phyloP scores from a whole-genome alignment of 805 yeast genomes.

The Schizosaccharomyces osmophilus region DNA sequence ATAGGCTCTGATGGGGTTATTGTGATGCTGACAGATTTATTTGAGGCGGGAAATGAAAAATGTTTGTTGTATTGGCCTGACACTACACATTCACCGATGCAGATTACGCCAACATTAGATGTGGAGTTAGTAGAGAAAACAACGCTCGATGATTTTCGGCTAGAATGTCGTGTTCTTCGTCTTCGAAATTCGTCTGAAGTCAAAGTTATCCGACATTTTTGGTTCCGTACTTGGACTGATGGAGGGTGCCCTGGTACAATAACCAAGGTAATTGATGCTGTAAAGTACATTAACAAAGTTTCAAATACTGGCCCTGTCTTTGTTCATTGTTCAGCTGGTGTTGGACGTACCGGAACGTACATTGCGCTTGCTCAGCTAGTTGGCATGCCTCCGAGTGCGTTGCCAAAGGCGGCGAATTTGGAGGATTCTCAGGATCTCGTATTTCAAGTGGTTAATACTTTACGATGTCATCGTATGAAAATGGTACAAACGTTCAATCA shows the following conservation, averaged over 20 bases:
- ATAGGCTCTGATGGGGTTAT: constrained; percentile 23
- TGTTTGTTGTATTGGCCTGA: constrained; percentile 65
- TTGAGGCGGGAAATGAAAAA: constrained; percentile 60
- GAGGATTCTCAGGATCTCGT: neutral
- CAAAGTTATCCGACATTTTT: constrained; percentile 18
- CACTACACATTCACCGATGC: neutral
- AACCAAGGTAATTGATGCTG: neutral
- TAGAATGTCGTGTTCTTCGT: too few relatives aligned
- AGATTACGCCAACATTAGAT: neutral
- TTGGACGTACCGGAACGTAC: constrained; percentile 88
- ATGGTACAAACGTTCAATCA: neutral
- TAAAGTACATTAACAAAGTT: neutral
- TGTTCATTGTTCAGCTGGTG: constrained; percentile 90
- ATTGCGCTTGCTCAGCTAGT: constrained; percentile 20
- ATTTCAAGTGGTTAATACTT: neutral
- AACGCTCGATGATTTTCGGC: neutral
- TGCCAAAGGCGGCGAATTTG: neutral
- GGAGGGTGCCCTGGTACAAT: neutral
- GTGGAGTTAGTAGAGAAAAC: neutral
- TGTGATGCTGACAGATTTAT: constrained; percentile 52
- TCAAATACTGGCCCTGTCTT: constrained; percentile 22
- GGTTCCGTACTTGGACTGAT: constrained; percentile 14
- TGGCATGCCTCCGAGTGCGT: neutral
- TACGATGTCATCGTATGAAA: neutral
- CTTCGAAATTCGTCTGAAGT: too few relatives aligned